Conservation (phyloP, 176 grass and related monocot species). For the Echinochloa phyllopogon region DNA sequence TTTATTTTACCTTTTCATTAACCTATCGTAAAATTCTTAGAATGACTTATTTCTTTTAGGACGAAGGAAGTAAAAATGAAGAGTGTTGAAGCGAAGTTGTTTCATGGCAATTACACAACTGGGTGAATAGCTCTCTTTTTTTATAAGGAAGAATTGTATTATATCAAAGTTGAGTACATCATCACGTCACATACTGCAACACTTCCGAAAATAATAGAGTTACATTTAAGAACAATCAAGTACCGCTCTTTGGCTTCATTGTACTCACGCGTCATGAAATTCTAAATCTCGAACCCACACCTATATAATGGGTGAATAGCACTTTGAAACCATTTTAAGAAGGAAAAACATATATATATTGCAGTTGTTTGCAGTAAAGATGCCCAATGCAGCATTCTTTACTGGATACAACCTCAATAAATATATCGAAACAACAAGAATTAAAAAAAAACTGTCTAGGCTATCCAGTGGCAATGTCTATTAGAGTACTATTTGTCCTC, state of each 20-base stretch:
- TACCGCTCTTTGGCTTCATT: no score
- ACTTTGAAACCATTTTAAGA: not conserved
- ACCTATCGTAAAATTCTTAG: no score
- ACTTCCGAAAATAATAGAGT: no score
- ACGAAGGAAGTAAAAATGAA: not conserved
- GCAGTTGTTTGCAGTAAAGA: conserved; percentile 20
- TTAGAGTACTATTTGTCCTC: not conserved
- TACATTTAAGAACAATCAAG: no score
- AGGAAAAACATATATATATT: not conserved
- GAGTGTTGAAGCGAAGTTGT: not conserved
- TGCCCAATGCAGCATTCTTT: conserved; percentile 12
- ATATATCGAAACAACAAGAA: conserved; percentile 3
- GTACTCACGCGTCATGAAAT: no score
- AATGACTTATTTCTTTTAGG: no score
- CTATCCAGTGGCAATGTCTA: conserved; percentile 4
- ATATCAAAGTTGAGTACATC: no score
- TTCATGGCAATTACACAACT: not conserved
- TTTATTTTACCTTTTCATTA: no score
- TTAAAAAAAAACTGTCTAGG: not conserved
- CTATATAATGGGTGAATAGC: not conserved
- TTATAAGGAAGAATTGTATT: no score
- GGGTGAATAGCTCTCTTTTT: conserved; percentile 1
- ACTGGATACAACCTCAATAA: conserved; percentile 20
- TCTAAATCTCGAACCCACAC: no score
- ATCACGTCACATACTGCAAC: no score